Evolutionary conservation across 352 stramenopile genomes (phyloP).

Genomic region (Globisporangium mamillatum): DNA sequence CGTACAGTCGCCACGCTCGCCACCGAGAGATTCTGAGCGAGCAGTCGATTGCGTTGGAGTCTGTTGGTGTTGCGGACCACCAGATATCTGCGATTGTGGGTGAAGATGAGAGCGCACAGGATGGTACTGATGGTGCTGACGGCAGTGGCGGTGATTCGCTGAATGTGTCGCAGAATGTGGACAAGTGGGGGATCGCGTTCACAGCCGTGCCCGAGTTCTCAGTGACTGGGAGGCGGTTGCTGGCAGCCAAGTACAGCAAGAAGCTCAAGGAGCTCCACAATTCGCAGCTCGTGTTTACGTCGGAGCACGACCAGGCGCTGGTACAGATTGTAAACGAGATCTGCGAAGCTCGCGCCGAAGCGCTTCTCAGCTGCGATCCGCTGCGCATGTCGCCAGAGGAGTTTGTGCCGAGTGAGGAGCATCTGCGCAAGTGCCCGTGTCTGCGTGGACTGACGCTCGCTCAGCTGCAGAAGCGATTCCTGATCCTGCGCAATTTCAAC

Average conservation of each 20-base stretch:
- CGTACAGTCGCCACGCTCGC: slow-evolving; percentile 37
- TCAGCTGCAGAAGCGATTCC: slow-evolving; percentile 71
- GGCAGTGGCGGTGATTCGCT: slow-evolving; percentile 9
- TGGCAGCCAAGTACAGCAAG: slow-evolving; percentile 66
- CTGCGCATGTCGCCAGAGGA: slow-evolving; percentile 83
- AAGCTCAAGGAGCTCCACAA: slow-evolving; percentile 63
- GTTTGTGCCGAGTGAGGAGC: slow-evolving; percentile 65
- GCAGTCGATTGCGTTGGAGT: neutral
- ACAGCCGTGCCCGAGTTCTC: slow-evolving; percentile 85
- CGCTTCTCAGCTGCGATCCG: slow-evolving; percentile 73
- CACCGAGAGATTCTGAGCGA: slow-evolving; percentile 49
- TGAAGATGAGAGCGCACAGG: slow-evolving; percentile 14
- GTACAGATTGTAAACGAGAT: slow-evolving; percentile 84
- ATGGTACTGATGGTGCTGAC: neutral
- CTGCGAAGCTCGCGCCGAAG: slow-evolving; percentile 74
- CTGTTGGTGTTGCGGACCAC: neutral
- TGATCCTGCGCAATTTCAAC: slow-evolving; percentile 88
- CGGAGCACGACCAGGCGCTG: slow-evolving; percentile 66
- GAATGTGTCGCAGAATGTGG: slow-evolving; percentile 23
- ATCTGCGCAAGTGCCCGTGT: slow-evolving; percentile 49
- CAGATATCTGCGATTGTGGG: neutral
- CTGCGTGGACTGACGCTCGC: slow-evolving; percentile 46
- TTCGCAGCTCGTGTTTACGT: slow-evolving; percentile 66
- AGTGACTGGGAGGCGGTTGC: slow-evolving; percentile 62
- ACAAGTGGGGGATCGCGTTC: slow-evolving; percentile 88